These are phyloP conservation scores for Tylopilus sp. DNA, from an alignment of 1,284 basidiomycete genomes.

Conservation along the genomic window DNA sequence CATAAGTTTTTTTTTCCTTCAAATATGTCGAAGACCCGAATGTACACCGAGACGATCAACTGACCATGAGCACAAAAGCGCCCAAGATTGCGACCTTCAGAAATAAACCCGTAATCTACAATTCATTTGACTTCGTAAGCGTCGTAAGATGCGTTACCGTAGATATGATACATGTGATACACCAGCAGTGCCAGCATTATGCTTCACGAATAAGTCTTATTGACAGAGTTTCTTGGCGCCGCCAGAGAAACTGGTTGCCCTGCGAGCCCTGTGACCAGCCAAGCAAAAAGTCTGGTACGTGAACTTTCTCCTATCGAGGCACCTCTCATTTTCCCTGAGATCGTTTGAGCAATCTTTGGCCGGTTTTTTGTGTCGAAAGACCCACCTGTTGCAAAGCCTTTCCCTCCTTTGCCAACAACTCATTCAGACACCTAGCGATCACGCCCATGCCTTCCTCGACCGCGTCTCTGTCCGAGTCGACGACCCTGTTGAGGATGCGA, in stretches of 20 bases:
- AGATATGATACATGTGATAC: conserved; percentile 20
- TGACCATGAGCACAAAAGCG: not conserved
- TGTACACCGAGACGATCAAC: not conserved
- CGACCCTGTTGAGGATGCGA: conserved; percentile 49
- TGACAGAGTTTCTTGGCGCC: conserved; percentile 14
- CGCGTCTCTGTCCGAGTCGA: conserved; percentile 47
- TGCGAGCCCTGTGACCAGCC: conserved; percentile 2
- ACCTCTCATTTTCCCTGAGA: conserved; percentile 19
- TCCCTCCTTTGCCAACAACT: conserved; percentile 51
- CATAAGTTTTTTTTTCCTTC: too few relatives aligned
- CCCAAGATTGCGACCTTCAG: not conserved
- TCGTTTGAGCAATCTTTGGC: conserved; percentile 3
- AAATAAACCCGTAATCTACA: conserved; percentile 11
- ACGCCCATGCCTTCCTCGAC: conserved; percentile 68
- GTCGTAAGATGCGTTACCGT: conserved; percentile 5
- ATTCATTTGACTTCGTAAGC: conserved; percentile 3
- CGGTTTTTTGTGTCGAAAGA: not conserved
- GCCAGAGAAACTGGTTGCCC: conserved; percentile 15
- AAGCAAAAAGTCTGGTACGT: not conserved
- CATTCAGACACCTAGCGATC: conserved; percentile 68
- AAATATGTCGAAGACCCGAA: not conserved
- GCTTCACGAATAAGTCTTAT: conserved; percentile 7
- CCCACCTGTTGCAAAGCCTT: conserved; percentile 27
- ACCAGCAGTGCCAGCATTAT: conserved; percentile 5
- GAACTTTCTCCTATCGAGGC: not conserved